Percentiles rank a stretch among this genome's conserved stretches.
phyloP scores from a whole-genome alignment of 495 filamentous ascomycete genomes.

The Neurospora sp. region DNA sequence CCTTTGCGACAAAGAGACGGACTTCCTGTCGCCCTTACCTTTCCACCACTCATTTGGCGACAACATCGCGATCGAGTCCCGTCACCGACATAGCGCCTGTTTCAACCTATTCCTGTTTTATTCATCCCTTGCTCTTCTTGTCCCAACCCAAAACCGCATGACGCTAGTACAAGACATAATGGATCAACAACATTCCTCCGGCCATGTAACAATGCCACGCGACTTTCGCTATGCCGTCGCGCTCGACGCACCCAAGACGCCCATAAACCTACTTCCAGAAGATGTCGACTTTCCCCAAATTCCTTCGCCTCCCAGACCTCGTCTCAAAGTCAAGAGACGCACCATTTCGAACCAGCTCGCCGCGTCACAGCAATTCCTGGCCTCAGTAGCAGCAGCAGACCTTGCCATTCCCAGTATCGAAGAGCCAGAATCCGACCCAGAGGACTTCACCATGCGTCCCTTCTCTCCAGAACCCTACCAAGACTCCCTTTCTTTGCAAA shows the following conservation, averaged over 20 bases:
- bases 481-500: not conserved
- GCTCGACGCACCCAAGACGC: slow-evolving; percentile 29
- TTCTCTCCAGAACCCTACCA: not conserved
- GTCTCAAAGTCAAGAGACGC: slow-evolving; percentile 37
- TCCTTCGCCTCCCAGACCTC: slow-evolving; percentile 33
- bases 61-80: not conserved
- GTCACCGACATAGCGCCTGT: not conserved
- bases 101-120: not conserved
- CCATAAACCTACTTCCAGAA: not conserved
- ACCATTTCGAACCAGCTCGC: slow-evolving; percentile 32
- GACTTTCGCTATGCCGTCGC: slow-evolving; percentile 26
- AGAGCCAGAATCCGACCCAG: slow-evolving; percentile 18
- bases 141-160: slow-evolving; percentile 9
- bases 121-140: slow-evolving; percentile 16
- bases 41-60: not conserved
- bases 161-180: slow-evolving; percentile 19
- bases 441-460: slow-evolving; percentile 27
- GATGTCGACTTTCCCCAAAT: slow-evolving; percentile 20
- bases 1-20: not conserved
- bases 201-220: slow-evolving; percentile 29
- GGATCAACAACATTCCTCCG: slow-evolving; percentile 29
- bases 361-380: slow-evolving; percentile 46
- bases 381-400: slow-evolving; percentile 46
- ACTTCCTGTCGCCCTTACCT: not conserved
- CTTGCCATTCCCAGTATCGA: slow-evolving; percentile 47